Conservation (phyloP, 2,329 filamentous ascomycete genomes). For the Lecanicillium sp. region DNA sequence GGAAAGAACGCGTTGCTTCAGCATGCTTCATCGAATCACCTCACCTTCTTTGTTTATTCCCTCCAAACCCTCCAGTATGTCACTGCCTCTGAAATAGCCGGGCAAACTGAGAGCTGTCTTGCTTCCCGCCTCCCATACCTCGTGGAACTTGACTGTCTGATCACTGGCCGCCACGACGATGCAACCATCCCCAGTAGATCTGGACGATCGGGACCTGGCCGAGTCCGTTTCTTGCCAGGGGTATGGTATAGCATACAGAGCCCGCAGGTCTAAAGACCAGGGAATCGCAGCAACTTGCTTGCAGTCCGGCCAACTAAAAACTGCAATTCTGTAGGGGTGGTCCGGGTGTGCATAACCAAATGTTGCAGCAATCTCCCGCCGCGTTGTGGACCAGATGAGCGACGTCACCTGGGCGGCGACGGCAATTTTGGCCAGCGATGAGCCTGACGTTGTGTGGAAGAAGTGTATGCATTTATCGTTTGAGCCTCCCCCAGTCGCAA, state of each 20-base stretch:
- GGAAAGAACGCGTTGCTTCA: not conserved
- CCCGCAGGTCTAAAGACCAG: constrained; percentile 73
- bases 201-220: constrained; percentile 20
- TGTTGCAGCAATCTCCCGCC: constrained; percentile 83
- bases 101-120: constrained; percentile 46
- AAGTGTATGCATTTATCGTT: constrained; percentile 97
- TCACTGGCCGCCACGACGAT: constrained; percentile 90
- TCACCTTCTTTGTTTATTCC: constrained; percentile 71
- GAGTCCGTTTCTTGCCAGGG: constrained; percentile 43
- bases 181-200: constrained; percentile 43
- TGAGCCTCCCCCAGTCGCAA: constrained; percentile 88
- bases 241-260: constrained; percentile 83
- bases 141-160: constrained; percentile 89
- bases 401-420: constrained; percentile 91
- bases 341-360: constrained; percentile 92
- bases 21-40: constrained; percentile 56
- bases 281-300: constrained; percentile 78
- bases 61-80: constrained; percentile 76
- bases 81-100: constrained; percentile 71
- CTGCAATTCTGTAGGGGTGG: constrained; percentile 80
- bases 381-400: constrained; percentile 80
- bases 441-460: constrained; percentile 79
- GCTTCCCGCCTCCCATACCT: constrained; percentile 72
- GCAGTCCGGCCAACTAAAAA: constrained; percentile 93
- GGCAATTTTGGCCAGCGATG: constrained; percentile 81